Base-by-base conservation (phyloP, 768 basidiomycete species). In the Mycena belliarum region DNA sequence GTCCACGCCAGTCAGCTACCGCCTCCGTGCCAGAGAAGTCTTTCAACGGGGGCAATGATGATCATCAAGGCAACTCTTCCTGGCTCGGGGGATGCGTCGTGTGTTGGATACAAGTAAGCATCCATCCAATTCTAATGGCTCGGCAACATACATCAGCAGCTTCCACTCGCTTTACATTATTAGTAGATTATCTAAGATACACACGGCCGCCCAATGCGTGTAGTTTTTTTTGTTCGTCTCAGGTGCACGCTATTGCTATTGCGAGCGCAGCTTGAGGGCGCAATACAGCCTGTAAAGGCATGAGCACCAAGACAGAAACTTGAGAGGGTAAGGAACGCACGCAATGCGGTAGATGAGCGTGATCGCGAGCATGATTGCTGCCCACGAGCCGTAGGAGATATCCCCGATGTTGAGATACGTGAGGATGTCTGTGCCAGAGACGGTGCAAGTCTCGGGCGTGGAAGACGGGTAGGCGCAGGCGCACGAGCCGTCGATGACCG, bases 401-500 rank as follows among this genome's bases (percentile, higher is more conserved):
- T 66, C 64, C 5, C 68, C 73, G 47, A 81, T 79, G 6, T 75
- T 76, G n/a, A 85, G 75, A 53, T 79, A 74, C 33, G 72, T 49
- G 18, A 84, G 68, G 1, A 85, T 76, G 59, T 85, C 82, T 6
- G 74, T 72, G 6, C 83, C 83, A 0, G 77, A 72, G 2, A 84
- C 71, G 0, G 77, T 80, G 59, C 82, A 83, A 6, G 69, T 67
- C 4, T 66, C 69, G 0, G 76, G 72, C 12, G 76, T 73, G 2
- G 80, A 78, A 14, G 78, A 76, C 12, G 82, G 78, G 64, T 81
- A 83, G 4, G 80, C 78, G 56, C 84, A 86, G 9, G 65, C 60
- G 56, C 81, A 83, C 8, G 65, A 49, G 4, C 71, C 76, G 40
- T 76, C 67, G 9, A 66, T 56, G 8, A 69, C 47, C 2, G 68